phyloP scores from a whole-genome alignment of 2,329 filamentous ascomycete genomes.

The Blumeria hordei region DNA sequence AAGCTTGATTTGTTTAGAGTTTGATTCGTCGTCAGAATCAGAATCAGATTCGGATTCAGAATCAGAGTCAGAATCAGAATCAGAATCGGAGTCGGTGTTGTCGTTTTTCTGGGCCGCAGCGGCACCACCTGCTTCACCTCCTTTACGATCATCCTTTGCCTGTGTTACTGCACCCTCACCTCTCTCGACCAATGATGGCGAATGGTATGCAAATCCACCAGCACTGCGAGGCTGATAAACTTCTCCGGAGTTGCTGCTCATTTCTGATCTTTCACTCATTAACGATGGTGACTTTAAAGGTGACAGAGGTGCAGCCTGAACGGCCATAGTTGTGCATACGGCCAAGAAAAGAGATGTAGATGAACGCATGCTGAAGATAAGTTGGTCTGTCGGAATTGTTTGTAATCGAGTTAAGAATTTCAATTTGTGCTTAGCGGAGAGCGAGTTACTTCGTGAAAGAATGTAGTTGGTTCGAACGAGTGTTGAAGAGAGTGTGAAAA shows the following conservation, averaged over 20 bases:
- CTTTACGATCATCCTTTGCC: too few species aligned
- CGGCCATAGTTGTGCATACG: constrained; percentile 9
- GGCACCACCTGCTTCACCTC: too few species aligned
- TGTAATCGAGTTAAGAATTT: not conserved
- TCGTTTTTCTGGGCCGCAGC: not conserved
- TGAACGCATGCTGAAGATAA: constrained; percentile 7
- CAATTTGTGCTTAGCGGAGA: not conserved
- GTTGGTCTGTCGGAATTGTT: not conserved
- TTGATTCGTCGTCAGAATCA: not conserved
- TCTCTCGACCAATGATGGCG: too few species aligned
- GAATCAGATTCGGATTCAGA: not conserved
- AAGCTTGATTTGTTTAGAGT: too few species aligned
- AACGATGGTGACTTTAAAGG: not conserved
- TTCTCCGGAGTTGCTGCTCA: not conserved
- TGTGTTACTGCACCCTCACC: too few species aligned
- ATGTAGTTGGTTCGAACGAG: not conserved
- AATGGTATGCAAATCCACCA: not conserved
- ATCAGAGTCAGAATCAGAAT: not conserved
- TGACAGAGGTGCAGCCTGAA: constrained; percentile 6
- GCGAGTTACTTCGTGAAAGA: not conserved
- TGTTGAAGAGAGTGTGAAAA: not conserved
- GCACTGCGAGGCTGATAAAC: not conserved
- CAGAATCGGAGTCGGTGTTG: not conserved
- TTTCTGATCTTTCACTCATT: constrained; percentile 2
- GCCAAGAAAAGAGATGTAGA: constrained; percentile 9